A percentile compares a stretch with the other conserved stretches of the same genome.
phyloP scores from a whole-genome alignment of 2,329 filamentous ascomycete species.

The Atkinsonella hypoxylon region DNA sequence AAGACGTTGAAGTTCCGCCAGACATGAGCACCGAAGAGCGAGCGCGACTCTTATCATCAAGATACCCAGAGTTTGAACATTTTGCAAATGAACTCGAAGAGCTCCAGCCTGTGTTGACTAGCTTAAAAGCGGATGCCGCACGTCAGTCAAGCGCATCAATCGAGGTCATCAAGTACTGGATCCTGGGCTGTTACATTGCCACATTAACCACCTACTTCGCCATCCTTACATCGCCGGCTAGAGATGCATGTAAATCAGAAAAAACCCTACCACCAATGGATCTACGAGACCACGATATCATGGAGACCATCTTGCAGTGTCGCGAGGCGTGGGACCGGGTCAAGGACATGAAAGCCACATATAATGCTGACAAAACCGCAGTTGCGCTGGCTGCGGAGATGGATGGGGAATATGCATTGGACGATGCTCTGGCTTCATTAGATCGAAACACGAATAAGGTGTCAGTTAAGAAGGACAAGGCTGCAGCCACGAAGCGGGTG shows the following conservation, averaged over 20 bases:
- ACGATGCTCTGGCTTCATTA: constrained; percentile 8
- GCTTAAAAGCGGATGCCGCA: constrained; percentile 46
- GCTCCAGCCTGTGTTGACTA: constrained; percentile 54
- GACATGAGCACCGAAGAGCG: constrained; percentile 67
- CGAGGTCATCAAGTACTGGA: constrained; percentile 62
- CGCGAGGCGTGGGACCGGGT: constrained; percentile 70
- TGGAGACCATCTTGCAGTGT: constrained; percentile 72
- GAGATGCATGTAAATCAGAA: constrained; percentile 39
- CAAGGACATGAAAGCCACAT: constrained; percentile 47
- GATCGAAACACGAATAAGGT: constrained; percentile 18
- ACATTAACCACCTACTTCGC: constrained; percentile 90
- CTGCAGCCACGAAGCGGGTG: constrained; percentile 25
- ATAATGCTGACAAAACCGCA: constrained; percentile 16
- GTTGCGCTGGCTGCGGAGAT: constrained; percentile 14
- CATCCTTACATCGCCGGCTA: constrained; percentile 69
- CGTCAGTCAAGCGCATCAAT: constrained; percentile 39
- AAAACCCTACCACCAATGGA: constrained; percentile 63
- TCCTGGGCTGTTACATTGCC: constrained; percentile 76
- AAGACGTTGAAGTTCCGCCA: constrained; percentile 68
- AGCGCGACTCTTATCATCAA: constrained; percentile 59
- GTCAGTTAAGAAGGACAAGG: constrained; percentile 23
- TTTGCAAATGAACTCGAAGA: constrained; percentile 67
- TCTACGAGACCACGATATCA: constrained; percentile 79
- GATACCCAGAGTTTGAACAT: constrained; percentile 88
- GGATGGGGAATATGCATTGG: constrained; percentile 12